phyloP scores from a whole-genome alignment of 148 eudicot genomes.

The Dysphania ambrosioides region DNA sequence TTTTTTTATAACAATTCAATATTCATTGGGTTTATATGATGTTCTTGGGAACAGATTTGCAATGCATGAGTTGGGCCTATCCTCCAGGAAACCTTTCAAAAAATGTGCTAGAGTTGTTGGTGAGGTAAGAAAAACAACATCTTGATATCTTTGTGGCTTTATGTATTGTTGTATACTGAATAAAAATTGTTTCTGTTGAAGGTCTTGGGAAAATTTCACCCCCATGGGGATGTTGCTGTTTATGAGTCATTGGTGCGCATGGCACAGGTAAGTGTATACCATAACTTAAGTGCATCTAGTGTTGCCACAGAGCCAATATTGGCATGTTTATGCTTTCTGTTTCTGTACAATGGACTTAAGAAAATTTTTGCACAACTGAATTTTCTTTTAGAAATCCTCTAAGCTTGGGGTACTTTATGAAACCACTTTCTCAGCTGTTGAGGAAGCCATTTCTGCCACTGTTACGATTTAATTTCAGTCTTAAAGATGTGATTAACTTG shows the following conservation, averaged over 20 bases:
- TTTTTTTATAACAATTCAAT: not conserved
- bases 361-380: not conserved
- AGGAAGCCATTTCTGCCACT: not conserved
- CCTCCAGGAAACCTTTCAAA: conserved; percentile 87
- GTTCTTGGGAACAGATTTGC: conserved; percentile 59
- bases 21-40: not conserved
- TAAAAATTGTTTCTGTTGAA: conserved; percentile 27
- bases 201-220: conserved; percentile 98
- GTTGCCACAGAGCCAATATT: not conserved
- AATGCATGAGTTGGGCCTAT: conserved; percentile 94
- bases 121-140: conserved; percentile 52
- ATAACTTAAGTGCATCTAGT: conserved; percentile 3
- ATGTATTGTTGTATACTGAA: conserved; percentile 12
- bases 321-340: not conserved
- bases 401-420: not conserved
- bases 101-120: conserved; percentile 99
- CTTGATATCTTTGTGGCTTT: conserved; percentile 3
- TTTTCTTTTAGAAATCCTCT: not conserved
- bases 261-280: conserved; percentile 99
- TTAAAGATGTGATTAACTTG: not conserved
- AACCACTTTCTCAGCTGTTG: not conserved
- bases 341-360: not conserved
- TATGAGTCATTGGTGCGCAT: conserved; percentile 93
- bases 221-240: conserved; percentile 94
- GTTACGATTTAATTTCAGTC: not conserved